phyloP scores from a whole-genome alignment of 2,329 filamentous ascomycete species.

The Nakataea oryzae region DNA sequence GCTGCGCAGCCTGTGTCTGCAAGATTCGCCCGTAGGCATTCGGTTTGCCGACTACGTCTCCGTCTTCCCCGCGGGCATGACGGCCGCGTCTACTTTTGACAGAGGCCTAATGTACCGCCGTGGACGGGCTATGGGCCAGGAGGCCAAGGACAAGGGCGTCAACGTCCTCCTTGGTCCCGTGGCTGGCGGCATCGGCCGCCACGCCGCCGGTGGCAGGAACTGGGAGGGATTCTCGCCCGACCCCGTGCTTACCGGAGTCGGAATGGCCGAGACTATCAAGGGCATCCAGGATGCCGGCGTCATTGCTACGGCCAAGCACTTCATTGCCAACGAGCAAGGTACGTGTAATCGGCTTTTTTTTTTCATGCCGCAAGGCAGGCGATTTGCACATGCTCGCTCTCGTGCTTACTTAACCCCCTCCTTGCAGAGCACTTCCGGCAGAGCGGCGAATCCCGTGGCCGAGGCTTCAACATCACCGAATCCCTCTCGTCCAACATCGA shows the following conservation, averaged over 20 bases:
- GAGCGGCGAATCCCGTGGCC: conserved; percentile 40
- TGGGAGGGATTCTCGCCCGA: conserved; percentile 68
- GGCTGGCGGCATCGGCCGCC: conserved; percentile 59
- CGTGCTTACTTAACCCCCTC: no score
- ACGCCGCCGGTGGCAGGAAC: conserved; percentile 40
- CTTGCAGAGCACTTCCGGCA: conserved; percentile 60
- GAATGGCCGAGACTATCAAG: conserved; percentile 62
- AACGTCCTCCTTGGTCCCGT: conserved; percentile 67
- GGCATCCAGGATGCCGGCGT: conserved; percentile 74
- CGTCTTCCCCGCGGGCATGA: conserved; percentile 70
- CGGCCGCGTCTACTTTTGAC: conserved; percentile 76
- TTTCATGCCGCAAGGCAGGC: not conserved
- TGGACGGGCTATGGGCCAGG: conserved; percentile 61
- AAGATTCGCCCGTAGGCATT: conserved; percentile 76
- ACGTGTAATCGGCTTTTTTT: conserved; percentile 8
- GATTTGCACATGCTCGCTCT: no score
- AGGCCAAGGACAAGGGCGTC: conserved; percentile 62
- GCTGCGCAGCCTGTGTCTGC: conserved; percentile 68
- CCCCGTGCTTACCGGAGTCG: conserved; percentile 62
- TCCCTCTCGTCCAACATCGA: conserved; percentile 41
- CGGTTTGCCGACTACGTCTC: conserved; percentile 70
- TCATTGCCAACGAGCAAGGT: conserved; percentile 57
- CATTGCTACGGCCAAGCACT: conserved; percentile 70
- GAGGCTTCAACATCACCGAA: conserved; percentile 54
- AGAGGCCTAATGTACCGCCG: conserved; percentile 59